phyloP scores from a whole-genome alignment of 176 grass and related monocot species.

The Cenchrus americanus region DNA sequence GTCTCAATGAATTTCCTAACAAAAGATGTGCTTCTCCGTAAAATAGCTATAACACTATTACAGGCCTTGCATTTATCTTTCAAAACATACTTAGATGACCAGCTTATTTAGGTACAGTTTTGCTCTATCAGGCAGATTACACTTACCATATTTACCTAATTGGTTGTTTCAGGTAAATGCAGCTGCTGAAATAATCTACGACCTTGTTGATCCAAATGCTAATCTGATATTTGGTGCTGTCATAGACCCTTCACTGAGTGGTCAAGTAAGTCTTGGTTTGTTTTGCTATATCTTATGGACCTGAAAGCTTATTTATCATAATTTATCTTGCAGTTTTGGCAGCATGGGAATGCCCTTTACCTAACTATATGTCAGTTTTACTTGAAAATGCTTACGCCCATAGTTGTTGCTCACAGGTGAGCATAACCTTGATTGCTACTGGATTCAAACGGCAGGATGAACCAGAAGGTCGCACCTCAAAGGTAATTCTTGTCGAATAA shows the following conservation, averaged over 20 bases:
- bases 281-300: constrained; percentile 28
- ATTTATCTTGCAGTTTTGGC: background rate
- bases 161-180: constrained; percentile 79
- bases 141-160: constrained; percentile 16
- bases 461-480: constrained; percentile 53
- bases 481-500: constrained; percentile 47
- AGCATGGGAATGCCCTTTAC: background rate
- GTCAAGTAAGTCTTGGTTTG: constrained; percentile 72
- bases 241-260: constrained; percentile 86
- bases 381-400: constrained; percentile 11
- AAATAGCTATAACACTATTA: background rate
- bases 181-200: constrained; percentile 95
- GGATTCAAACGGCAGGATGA: constrained; percentile 91
- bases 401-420: constrained; percentile 58
- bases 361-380: background rate
- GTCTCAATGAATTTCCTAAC: background rate
- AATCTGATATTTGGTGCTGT: constrained; percentile 99
- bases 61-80: background rate
- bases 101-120: background rate
- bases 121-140: background rate
- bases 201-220: constrained; percentile 97
- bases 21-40: background rate
- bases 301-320: background rate
- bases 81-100: background rate
- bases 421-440: constrained; percentile 92